Percentiles rank a stretch among this genome's conserved stretches.
phyloP scores from a whole-genome alignment of 371 early-diverging fungal species.

The Actinomucor elegans region DNA sequence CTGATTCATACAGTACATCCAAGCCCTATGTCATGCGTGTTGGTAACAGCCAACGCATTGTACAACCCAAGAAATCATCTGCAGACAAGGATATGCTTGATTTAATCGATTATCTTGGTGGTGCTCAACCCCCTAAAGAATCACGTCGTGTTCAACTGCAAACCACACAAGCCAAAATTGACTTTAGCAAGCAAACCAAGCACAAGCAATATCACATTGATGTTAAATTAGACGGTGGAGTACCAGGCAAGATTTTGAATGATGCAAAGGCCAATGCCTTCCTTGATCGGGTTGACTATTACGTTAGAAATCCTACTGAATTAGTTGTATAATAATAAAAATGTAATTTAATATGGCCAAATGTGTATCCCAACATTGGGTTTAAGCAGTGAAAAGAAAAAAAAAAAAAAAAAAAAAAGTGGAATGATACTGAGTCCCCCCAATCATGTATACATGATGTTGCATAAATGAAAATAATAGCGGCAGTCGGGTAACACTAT shows the following conservation, averaged over 20 bases:
- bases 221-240: constrained; percentile 39
- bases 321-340: constrained; percentile 18
- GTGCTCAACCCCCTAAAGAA: constrained; percentile 7
- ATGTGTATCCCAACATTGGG: constrained; percentile 3
- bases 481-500: too few relatives aligned
- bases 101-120: constrained; percentile 41
- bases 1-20: constrained; percentile 35
- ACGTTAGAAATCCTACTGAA: constrained; percentile 46
- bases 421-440: too few relatives aligned
- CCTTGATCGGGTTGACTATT: constrained; percentile 51
- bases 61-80: constrained; percentile 3
- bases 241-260: constrained; percentile 35
- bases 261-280: constrained; percentile 41
- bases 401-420: not conserved
- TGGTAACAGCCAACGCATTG: constrained; percentile 14
- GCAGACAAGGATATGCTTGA: constrained; percentile 35
- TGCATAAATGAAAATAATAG: too few relatives aligned
- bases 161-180: constrained; percentile 16
- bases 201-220: constrained; percentile 27
- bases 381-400: not conserved
- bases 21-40: constrained; percentile 43
- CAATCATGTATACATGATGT: too few relatives aligned
- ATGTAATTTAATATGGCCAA: not conserved
- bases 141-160: constrained; percentile 19
- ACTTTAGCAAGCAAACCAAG: constrained; percentile 19